phyloP scores from a whole-genome alignment of 257 asterid species.

The Lycium barbarum region DNA sequence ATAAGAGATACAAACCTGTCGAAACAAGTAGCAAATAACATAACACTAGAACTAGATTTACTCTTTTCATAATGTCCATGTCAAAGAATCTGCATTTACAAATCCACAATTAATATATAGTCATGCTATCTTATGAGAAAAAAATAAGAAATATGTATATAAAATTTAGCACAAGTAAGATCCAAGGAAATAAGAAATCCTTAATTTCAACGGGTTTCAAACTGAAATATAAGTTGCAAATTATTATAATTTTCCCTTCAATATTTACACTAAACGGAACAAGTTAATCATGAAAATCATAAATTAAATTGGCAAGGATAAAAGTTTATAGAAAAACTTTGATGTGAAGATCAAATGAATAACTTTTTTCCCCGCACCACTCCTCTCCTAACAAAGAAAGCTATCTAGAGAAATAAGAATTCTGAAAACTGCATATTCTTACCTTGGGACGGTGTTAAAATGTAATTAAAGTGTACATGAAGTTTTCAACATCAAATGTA shows the following conservation, averaged over 20 bases:
- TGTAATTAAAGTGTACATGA: neutral
- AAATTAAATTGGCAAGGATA: neutral
- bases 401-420: neutral
- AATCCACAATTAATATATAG: neutral
- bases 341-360: neutral
- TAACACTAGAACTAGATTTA: conserved; percentile 23
- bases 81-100: neutral
- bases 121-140: neutral
- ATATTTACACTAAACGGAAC: neutral
- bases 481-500: neutral
- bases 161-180: neutral
- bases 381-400: neutral
- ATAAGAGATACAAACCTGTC: conserved; percentile 30
- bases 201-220: neutral
- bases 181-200: neutral
- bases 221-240: neutral
- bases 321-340: neutral
- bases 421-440: neutral
- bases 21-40: conserved; percentile 12
- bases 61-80: neutral
- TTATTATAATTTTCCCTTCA: neutral
- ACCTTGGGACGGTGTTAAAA: neutral
- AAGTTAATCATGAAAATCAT: neutral
- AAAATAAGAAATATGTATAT: neutral
- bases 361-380: too few species aligned